Conservation (phyloP, 331 rosid genomes). For the Arachis monticola region DNA sequence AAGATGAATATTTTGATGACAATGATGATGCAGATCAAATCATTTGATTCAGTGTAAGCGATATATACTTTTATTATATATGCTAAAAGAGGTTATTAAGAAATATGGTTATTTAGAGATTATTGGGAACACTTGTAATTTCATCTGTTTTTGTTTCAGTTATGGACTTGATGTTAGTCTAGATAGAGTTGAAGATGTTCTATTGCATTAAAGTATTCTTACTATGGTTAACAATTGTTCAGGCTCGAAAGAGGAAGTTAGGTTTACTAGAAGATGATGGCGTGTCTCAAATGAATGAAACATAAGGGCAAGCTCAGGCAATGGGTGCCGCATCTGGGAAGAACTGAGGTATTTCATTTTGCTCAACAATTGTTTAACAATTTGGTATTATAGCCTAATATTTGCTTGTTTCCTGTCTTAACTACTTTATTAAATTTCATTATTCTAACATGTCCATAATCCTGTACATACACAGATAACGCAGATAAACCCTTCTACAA, state of each 20-base stretch:
- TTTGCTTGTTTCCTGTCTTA: not conserved
- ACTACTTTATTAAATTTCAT: not conserved
- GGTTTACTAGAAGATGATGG: conserved; percentile 70
- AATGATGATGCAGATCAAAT: too few species aligned
- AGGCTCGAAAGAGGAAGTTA: conserved; percentile 88
- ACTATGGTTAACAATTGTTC: conserved; percentile 30
- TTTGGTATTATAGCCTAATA: not conserved
- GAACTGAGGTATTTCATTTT: conserved; percentile 53
- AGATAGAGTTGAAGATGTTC: too few species aligned
- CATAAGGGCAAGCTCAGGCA: conserved; percentile 1
- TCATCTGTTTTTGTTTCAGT: too few species aligned
- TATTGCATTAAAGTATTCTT: not conserved
- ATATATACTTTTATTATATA: too few species aligned
- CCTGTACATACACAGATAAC: conserved; percentile 46
- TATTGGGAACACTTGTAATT: too few species aligned
- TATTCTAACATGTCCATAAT: not conserved
- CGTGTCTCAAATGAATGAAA: conserved; percentile 37
- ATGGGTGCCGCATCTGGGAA: conserved; percentile 36
- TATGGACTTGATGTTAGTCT: too few species aligned
- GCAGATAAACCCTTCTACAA: conserved; percentile 81
- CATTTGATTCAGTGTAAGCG: too few species aligned
- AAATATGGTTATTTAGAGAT: too few species aligned
- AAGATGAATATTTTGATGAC: too few species aligned
- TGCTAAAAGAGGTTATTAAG: too few species aligned
- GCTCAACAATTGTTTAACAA: not conserved